Percentiles rank a stretch among this genome's conserved stretches.
phyloP scores from a whole-genome alignment of 208 protist species.

The Zelonia costaricensis region DNA sequence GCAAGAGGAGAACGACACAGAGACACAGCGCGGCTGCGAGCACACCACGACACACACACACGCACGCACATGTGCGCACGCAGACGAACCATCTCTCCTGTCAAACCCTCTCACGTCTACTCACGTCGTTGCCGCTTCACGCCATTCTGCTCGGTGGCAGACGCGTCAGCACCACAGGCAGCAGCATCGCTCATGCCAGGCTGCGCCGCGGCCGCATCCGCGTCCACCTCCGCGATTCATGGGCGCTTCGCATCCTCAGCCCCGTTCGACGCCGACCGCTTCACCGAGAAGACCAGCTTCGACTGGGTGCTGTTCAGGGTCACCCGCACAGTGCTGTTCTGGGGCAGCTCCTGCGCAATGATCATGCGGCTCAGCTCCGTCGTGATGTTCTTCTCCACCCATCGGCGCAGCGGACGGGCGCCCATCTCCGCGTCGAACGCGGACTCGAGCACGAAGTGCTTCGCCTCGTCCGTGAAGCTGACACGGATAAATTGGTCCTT shows the following conservation, averaged over 20 bases:
- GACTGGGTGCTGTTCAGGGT: constrained; percentile 33
- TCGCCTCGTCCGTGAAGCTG: constrained; percentile 54
- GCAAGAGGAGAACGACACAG: too few relatives aligned
- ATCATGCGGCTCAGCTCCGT: constrained; percentile 90
- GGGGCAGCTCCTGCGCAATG: constrained; percentile 69
- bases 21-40: too few relatives aligned
- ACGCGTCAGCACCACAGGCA: not conserved
- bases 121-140: not conserved
- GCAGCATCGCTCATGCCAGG: not conserved
- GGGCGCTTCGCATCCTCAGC: too few relatives aligned
- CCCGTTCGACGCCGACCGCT: constrained; percentile 34
- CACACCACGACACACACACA: too few relatives aligned
- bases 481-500: constrained; percentile 64
- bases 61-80: too few relatives aligned
- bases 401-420: constrained; percentile 86
- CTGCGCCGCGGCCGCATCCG: not conserved
- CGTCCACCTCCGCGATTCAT: constrained; percentile 11
- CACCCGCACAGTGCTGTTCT: constrained; percentile 70
- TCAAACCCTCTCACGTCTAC: too few relatives aligned
- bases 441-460: constrained; percentile 64
- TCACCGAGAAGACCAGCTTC: constrained; percentile 68
- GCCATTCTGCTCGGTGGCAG: not conserved
- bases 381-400: constrained; percentile 89
- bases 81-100: too few relatives aligned
- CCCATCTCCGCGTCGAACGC: constrained; percentile 90